Percentiles rank a stretch among this genome's conserved stretches.
phyloP scores from a whole-genome alignment of 2,329 filamentous ascomycete genomes.

The Alternaria sp. region DNA sequence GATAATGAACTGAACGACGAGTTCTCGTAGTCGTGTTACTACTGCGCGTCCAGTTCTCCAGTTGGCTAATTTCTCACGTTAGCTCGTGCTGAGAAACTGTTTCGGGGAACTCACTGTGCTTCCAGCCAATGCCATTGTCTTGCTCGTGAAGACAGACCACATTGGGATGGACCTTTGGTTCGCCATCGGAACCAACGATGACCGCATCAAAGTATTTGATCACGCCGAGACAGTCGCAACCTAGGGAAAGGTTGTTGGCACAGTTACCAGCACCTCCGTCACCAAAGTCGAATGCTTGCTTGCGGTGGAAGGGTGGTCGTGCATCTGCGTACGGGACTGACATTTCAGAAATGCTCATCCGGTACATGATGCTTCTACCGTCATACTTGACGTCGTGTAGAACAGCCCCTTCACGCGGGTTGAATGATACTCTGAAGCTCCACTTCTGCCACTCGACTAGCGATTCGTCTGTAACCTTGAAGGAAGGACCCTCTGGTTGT shows the following conservation, averaged over 20 bases:
- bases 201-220: conserved; percentile 72
- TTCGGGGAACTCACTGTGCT: conserved; percentile 10
- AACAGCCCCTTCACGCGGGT: conserved; percentile 67
- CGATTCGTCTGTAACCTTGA: conserved; percentile 61
- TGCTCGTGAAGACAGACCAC: conserved; percentile 75
- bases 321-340: conserved; percentile 72
- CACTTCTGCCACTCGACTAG: conserved; percentile 60
- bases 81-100: neutral
- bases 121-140: conserved; percentile 68
- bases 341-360: conserved; percentile 75
- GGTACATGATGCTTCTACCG: conserved; percentile 70
- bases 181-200: conserved; percentile 63
- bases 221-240: conserved; percentile 73
- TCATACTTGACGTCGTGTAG: conserved; percentile 78
- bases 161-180: conserved; percentile 64
- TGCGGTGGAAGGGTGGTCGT: conserved; percentile 71
- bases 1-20: conserved; percentile 73
- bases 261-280: conserved; percentile 73
- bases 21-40: conserved; percentile 68
- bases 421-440: conserved; percentile 53
- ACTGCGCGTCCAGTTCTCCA: conserved; percentile 70
- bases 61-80: conserved; percentile 51
- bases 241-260: conserved; percentile 73
- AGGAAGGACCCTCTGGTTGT: conserved; percentile 75
- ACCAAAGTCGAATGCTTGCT: conserved; percentile 77